Evolutionary conservation across 139 green algal species (phyloP), one percentile per base, ranked within the genome.

Genomic region (Pseudopediastrum boryanum): DNA sequence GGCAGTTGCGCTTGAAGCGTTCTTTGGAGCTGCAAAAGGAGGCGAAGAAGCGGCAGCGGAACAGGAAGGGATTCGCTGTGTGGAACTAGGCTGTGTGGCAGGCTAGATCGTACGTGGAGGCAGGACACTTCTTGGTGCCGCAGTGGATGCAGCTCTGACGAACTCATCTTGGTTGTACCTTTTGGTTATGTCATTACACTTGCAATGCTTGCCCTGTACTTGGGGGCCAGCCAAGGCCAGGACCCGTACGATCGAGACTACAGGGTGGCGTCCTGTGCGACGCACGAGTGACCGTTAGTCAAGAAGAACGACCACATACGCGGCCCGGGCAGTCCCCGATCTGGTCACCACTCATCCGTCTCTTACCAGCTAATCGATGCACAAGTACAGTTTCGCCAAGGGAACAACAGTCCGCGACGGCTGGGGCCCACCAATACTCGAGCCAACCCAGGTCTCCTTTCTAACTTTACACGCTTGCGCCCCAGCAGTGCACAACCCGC

Each of bases 1-100:
- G 21, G 50, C 50, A 59, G 50, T n/a, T n/a, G 54, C 29, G 71
- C 3, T 25, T 78, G 38, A 78, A 78, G 56, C 38, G 56, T 5
- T 38, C 44, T 19, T 29, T 48, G 16, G 66, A 74, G 46, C 68
- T 46, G 46, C 35, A 46, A 38, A 52, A 51, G 31, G 70, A 51
- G 21, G 35, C 50, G 21, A 76, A 21, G 31, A 51, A 16, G 10
- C 10, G 13, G 12, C 43, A 74, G 41, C 8, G 39, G 12, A 74
- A 23, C 16, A 74, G 43, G 19, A 58, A 23, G 39, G 58, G 7
- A 71, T 12, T 41, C 35, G 63, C 36, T 9, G 8, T n/a, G 12
- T 27, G n/a, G 54, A 16, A 58, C 19, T 21, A 58, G 48, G 48
- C 19, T 58, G 48, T 21, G 61, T 36, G 6, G 27, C 29, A 42